Conservation (phyloP, 1,284 basidiomycete species). For the Puccinia triticina region DNA sequence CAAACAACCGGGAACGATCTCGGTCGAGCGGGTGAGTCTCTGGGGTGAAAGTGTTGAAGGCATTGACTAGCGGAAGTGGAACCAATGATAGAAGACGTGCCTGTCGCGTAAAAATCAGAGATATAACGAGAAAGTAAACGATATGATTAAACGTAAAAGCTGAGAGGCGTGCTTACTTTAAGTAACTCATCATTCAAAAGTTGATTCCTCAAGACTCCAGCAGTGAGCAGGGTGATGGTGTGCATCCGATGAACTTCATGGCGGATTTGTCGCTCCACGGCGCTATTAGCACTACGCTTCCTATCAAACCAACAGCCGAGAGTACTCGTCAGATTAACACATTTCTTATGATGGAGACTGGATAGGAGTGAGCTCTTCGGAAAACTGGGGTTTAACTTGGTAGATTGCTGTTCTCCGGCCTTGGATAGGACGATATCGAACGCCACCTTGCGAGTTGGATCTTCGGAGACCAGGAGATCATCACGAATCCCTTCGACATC, state of each 20-base stretch:
- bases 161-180: slow-evolving; percentile 66
- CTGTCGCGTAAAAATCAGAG: slow-evolving; percentile 5
- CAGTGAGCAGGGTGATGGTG: slow-evolving; percentile 75
- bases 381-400: slow-evolving; percentile 24
- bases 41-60: slow-evolving; percentile 77
- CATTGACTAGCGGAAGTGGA: slow-evolving; percentile 75
- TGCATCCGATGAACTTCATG: slow-evolving; percentile 85
- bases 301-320: slow-evolving; percentile 4
- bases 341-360: not conserved
- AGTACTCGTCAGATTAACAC: not conserved
- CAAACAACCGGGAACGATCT: slow-evolving; percentile 80
- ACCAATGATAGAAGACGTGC: slow-evolving; percentile 65
- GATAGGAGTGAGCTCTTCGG: not conserved
- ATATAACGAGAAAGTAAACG: not conserved
- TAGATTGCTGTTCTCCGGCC: slow-evolving; percentile 22
- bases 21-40: slow-evolving; percentile 77
- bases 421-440: slow-evolving; percentile 42
- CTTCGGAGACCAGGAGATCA: not conserved
- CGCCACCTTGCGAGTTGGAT: slow-evolving; percentile 1
- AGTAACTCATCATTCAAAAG: slow-evolving; percentile 82
- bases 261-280: slow-evolving; percentile 70
- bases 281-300: slow-evolving; percentile 34
- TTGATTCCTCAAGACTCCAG: slow-evolving; percentile 74
- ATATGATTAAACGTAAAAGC: not conserved
- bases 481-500: slow-evolving; percentile 32